A percentile compares a stretch with the other conserved stretches of the same genome.
Conservation (phyloP, 306 rosid species). For the Senna tora region DNA sequence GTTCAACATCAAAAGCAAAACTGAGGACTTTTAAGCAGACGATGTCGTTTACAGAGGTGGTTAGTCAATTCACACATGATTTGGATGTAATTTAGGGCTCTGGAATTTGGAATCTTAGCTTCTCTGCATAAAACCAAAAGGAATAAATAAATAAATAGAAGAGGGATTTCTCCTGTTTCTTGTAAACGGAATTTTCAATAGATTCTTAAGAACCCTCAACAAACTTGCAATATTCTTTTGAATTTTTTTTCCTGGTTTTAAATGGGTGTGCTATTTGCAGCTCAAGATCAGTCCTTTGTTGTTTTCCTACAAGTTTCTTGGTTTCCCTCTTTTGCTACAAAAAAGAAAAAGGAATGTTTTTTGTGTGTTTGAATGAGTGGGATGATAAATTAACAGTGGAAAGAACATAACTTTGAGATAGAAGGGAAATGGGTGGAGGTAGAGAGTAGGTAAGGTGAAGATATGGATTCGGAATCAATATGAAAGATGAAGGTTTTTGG, state of each 20-base stretch:
- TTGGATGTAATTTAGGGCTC: constrained; percentile 42
- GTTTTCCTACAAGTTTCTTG: constrained; percentile 47
- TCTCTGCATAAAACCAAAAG: constrained; percentile 4
- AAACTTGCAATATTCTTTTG: constrained; percentile 29
- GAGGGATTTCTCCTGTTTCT: constrained; percentile 29
- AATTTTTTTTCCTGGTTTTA: constrained; percentile 28
- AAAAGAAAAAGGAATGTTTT: constrained; percentile 30
- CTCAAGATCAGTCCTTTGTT: constrained; percentile 63
- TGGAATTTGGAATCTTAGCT: constrained; percentile 38
- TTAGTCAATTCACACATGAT: constrained; percentile 40
- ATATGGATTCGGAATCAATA: no score
- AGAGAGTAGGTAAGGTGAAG: no score
- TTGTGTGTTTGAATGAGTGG: constrained; percentile 39
- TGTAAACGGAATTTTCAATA: neutral
- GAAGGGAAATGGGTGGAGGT: no score
- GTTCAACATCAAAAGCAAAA: constrained; percentile 85
- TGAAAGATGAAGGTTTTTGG: no score
- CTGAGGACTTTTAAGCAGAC: constrained; percentile 80
- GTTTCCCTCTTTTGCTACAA: constrained; percentile 29
- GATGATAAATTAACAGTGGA: constrained; percentile 47
- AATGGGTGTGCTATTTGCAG: constrained; percentile 37
- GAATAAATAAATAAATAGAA: neutral
- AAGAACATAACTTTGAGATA: constrained; percentile 63
- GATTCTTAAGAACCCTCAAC: constrained; percentile 31
- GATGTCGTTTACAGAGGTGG: constrained; percentile 70